Conservation (phyloP, 2,329 filamentous ascomycete species). For the Sporothrix inflata region DNA sequence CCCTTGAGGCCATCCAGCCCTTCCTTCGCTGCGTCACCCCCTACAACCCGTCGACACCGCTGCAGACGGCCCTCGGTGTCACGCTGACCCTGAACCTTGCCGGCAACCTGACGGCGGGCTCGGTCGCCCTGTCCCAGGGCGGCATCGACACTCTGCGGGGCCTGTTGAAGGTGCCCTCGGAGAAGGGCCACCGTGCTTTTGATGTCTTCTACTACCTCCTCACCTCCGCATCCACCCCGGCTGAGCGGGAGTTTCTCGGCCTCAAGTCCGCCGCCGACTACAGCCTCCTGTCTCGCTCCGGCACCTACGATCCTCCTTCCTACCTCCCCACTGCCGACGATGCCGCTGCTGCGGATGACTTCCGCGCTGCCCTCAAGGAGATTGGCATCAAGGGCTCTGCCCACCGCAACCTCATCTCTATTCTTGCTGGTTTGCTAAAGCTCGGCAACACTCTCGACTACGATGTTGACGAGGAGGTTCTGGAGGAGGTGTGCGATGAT, state of each 20-base stretch:
- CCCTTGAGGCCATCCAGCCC: slow-evolving; percentile 79
- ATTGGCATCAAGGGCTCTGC: slow-evolving; percentile 90
- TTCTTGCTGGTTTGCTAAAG: slow-evolving; percentile 83
- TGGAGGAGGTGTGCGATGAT: slow-evolving; percentile 89
- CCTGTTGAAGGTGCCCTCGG: slow-evolving; percentile 75
- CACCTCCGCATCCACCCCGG: slow-evolving; percentile 84
- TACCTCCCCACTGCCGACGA: slow-evolving; percentile 94
- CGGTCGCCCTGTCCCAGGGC: slow-evolving; percentile 78
- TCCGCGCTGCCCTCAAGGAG: slow-evolving; percentile 80
- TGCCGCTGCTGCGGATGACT: slow-evolving; percentile 89
- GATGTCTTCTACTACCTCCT: slow-evolving; percentile 98
- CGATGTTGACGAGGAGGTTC: slow-evolving; percentile 76
- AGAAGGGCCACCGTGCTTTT: slow-evolving; percentile 86
- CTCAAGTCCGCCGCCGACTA: slow-evolving; percentile 79
- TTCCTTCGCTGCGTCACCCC: slow-evolving; percentile 88
- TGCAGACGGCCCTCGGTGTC: slow-evolving; percentile 79
- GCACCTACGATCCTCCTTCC: slow-evolving; percentile 81
- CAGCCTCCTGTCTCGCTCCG: slow-evolving; percentile 76
- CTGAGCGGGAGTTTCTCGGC: slow-evolving; percentile 85
- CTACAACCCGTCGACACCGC: slow-evolving; percentile 80
- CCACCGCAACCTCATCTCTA: slow-evolving; percentile 81
- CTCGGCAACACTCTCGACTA: slow-evolving; percentile 90
- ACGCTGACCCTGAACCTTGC: slow-evolving; percentile 79
- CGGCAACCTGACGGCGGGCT: slow-evolving; percentile 76
- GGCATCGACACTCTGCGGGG: slow-evolving; percentile 85